phyloP scores from a whole-genome alignment of 1,284 basidiomycete species.

The Rhodotorula sp. region DNA sequence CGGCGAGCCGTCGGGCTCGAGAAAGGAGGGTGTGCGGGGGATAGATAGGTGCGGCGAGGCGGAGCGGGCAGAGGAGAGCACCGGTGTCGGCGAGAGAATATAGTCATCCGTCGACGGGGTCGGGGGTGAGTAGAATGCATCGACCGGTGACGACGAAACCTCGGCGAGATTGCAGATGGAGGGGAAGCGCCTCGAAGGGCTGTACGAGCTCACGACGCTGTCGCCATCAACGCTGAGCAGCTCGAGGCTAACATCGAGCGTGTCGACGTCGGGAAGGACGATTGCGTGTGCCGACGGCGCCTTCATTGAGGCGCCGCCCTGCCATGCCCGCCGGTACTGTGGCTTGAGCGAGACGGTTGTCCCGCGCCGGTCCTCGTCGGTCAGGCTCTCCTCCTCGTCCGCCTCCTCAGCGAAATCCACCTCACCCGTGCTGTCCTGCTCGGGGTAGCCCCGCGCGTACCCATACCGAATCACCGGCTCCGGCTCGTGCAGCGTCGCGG shows the following conservation, averaged over 20 bases:
- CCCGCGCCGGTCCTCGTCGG: constrained; percentile 23
- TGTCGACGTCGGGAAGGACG: background rate
- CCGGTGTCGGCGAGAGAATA: background rate
- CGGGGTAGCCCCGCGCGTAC: constrained; percentile 8
- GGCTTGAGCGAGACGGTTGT: constrained; percentile 3
- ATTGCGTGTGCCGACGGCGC: background rate
- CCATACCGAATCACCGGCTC: too few species aligned
- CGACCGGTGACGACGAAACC: background rate
- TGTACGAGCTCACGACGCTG: background rate
- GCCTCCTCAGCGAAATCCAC: background rate
- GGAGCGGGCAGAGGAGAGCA: background rate
- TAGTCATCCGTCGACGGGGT: too few species aligned
- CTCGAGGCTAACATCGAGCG: background rate
- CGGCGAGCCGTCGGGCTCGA: background rate
- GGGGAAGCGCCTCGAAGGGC: background rate
- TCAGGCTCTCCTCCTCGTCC: constrained; percentile 1
- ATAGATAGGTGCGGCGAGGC: background rate
- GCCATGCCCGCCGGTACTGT: background rate
- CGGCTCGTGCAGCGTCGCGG: too few species aligned
- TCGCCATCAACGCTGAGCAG: background rate
- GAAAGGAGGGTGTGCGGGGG: background rate
- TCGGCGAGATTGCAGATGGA: constrained; percentile 2
- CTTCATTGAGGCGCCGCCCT: background rate
- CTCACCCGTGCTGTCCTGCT: background rate
- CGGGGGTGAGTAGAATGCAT: background rate